These are phyloP conservation scores for Aspergillaceae sp. DNA, from an alignment of 2,329 filamentous ascomycete genomes.

Conservation along the genomic window DNA sequence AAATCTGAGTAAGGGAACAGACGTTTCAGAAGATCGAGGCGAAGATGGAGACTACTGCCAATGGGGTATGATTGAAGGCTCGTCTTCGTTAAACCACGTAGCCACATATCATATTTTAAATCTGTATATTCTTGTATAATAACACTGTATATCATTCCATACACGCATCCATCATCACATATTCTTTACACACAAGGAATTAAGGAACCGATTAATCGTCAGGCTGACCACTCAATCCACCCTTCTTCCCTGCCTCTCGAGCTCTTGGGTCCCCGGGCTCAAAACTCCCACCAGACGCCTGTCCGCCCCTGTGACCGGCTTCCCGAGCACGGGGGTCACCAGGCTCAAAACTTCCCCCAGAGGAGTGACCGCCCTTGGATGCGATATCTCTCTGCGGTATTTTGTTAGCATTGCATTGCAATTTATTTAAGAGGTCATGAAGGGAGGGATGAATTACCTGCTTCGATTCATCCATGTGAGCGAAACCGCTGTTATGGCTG, in stretches of 20 bases:
- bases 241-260: slow-evolving; percentile 11
- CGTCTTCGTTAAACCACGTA: too few species aligned
- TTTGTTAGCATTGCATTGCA: background rate
- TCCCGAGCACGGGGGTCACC: slow-evolving; percentile 9
- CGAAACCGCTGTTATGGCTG: slow-evolving; percentile 30
- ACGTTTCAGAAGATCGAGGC: too few species aligned
- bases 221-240: slow-evolving; percentile 2
- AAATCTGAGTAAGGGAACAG: too few species aligned
- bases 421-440: too few species aligned
- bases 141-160: too few species aligned
- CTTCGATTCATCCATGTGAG: slow-evolving; percentile 13
- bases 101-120: too few species aligned
- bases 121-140: too few species aligned
- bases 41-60: too few species aligned
- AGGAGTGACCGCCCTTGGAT: slow-evolving; percentile 6
- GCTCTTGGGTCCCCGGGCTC: slow-evolving; percentile 10
- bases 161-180: too few species aligned
- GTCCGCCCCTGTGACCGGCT: slow-evolving; percentile 11
- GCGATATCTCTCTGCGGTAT: slow-evolving; percentile 7
- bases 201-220: slow-evolving; percentile 2
- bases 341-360: slow-evolving; percentile 9
- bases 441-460: background rate
- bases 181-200: too few species aligned
- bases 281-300: slow-evolving; percentile 7
- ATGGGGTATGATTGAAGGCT: too few species aligned